These are phyloP conservation scores for Candida insectalens DNA, from an alignment of 805 yeast genomes.

Conservation along the genomic window DNA sequence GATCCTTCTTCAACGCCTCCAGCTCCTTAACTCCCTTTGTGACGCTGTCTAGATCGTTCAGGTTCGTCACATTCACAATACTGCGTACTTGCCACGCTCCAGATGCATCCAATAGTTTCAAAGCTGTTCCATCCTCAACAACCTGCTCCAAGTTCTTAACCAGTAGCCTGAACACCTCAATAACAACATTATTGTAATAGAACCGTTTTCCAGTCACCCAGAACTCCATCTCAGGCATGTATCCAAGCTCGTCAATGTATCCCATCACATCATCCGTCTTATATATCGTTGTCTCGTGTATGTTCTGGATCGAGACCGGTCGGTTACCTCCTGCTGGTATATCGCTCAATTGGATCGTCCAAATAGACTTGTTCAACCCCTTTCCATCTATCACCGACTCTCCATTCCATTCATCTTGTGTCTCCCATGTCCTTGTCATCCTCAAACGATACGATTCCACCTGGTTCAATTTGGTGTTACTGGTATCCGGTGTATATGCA, in stretches of 20 bases:
- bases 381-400: neutral
- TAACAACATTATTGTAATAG: conserved; percentile 44
- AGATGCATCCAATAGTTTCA: conserved; percentile 34
- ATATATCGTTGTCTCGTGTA: conserved; percentile 49
- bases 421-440: conserved; percentile 38
- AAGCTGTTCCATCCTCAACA: neutral
- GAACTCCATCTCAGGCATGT: conserved; percentile 50
- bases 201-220: conserved; percentile 54
- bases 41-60: conserved; percentile 68
- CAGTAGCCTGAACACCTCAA: conserved; percentile 44
- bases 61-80: conserved; percentile 57
- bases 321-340: conserved; percentile 70
- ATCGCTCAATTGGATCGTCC: conserved; percentile 62
- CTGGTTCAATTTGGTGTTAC: conserved; percentile 48
- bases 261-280: conserved; percentile 37
- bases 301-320: conserved; percentile 54
- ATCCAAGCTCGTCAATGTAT: conserved; percentile 58
- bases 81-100: conserved; percentile 52
- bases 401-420: neutral
- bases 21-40: conserved; percentile 57
- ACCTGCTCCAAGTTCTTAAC: conserved; percentile 21
- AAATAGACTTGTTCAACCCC: conserved; percentile 23
- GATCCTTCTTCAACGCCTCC: conserved; percentile 49
- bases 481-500: conserved; percentile 42
- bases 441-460: conserved; percentile 45